phyloP scores from a whole-genome alignment of 768 basidiomycete genomes.

The Porphyrellus cyaneotinctus region DNA sequence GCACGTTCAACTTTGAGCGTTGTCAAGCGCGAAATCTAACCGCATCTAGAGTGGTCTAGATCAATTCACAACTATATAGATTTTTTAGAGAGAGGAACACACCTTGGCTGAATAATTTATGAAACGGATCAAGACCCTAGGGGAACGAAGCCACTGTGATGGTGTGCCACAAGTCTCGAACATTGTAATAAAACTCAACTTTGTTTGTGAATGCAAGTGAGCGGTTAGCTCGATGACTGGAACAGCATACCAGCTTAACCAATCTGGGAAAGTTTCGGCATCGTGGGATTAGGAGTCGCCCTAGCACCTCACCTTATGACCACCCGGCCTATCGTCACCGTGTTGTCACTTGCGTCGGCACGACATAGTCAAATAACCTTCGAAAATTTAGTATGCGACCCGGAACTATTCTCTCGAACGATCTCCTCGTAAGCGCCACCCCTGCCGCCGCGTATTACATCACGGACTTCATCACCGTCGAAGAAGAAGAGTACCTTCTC shows the following conservation, averaged over 20 bases:
- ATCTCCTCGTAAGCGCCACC: slow-evolving; percentile 24
- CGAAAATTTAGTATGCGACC: slow-evolving; percentile 11
- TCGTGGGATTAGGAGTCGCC: slow-evolving; percentile 14
- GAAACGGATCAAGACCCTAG: background rate
- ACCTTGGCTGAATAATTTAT: background rate
- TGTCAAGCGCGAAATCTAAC: background rate
- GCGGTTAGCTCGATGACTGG: background rate
- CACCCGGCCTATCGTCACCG: background rate
- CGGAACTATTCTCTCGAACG: slow-evolving; percentile 4
- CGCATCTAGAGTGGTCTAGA: background rate
- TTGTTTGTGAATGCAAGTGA: slow-evolving; percentile 1
- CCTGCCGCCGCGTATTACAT: slow-evolving; percentile 57
- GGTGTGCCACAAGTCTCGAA: too few species aligned
- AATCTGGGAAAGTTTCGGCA: slow-evolving; percentile 5
- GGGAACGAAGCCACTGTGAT: too few species aligned
- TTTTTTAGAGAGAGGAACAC: background rate
- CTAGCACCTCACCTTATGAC: too few species aligned
- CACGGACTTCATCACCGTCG: slow-evolving; percentile 68
- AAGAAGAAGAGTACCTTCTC: slow-evolving; percentile 75
- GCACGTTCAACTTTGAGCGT: background rate
- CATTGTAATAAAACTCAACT: background rate
- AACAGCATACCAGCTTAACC: background rate
- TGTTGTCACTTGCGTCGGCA: background rate
- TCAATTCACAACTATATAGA: background rate
- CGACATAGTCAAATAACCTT: slow-evolving; percentile 3